Evolutionary conservation across 176 grass and related monocot species (phyloP).

Genomic region (Bothriochloa decipiens): DNA sequence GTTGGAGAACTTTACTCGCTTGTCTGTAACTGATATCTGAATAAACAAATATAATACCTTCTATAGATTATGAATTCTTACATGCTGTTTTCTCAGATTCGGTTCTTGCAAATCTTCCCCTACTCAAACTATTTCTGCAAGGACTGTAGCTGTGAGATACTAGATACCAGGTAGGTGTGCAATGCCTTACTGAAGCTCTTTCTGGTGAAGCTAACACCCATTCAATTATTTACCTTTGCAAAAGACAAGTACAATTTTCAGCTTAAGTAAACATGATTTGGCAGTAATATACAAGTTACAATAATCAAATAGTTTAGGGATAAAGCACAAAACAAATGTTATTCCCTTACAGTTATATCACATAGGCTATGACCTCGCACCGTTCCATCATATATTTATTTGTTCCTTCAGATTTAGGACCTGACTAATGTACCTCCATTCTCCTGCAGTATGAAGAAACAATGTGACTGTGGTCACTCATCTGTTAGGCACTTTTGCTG

Average conservation of each 20-base stretch:
- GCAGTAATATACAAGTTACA: slow-evolving; percentile 6
- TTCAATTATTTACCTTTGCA: neutral
- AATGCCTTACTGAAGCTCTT: slow-evolving; percentile 28
- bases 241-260: neutral
- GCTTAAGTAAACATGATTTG: slow-evolving; percentile 18
- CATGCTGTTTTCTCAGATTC: slow-evolving; percentile 64
- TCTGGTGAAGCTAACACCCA: slow-evolving; percentile 6
- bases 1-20: slow-evolving; percentile 98
- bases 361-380: slow-evolving; percentile 7
- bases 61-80: slow-evolving; percentile 45
- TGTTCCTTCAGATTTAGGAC: slow-evolving; percentile 35
- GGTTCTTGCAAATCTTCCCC: slow-evolving; percentile 92
- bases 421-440: slow-evolving; percentile 25
- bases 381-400: slow-evolving; percentile 7
- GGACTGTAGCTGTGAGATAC: slow-evolving; percentile 80
- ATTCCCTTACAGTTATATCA: neutral
- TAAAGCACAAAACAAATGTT: slow-evolving; percentile 3
- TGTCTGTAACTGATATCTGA: slow-evolving; percentile 51
- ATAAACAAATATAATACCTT: slow-evolving; percentile 15
- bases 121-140: slow-evolving; percentile 96
- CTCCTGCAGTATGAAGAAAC: slow-evolving; percentile 63
- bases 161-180: slow-evolving; percentile 63
- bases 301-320: neutral
- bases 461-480: slow-evolving; percentile 83
- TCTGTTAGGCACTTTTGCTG: slow-evolving; percentile 93